Evolutionary conservation across 1,284 basidiomycete species (phyloP).

Genomic region (Leccinum griseonigrum): DNA sequence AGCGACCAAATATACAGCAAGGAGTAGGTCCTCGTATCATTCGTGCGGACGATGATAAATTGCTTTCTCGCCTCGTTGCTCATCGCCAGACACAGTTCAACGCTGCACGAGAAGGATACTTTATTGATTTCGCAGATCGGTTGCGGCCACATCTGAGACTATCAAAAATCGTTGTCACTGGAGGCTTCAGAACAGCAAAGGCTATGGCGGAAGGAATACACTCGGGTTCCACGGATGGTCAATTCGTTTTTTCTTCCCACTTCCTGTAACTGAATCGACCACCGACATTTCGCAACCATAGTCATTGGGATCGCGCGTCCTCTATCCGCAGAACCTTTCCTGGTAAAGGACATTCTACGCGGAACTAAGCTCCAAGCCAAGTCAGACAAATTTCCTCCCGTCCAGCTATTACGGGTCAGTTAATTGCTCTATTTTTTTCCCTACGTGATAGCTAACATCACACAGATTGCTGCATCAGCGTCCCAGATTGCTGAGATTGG

Average conservation of each 20-base stretch:
- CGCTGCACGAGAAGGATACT: slow-evolving; percentile 39
- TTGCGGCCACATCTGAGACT: slow-evolving; percentile 36
- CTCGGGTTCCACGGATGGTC: slow-evolving; percentile 30
- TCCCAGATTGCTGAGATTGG: slow-evolving; percentile 33
- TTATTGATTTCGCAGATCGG: slow-evolving; percentile 40
- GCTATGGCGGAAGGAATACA: slow-evolving; percentile 42
- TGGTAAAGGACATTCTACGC: slow-evolving; percentile 38
- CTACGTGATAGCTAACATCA: background rate
- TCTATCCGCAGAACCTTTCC: slow-evolving; percentile 41
- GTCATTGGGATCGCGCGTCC: slow-evolving; percentile 47
- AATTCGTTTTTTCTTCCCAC: slow-evolving; percentile 4
- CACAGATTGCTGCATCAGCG: slow-evolving; percentile 30
- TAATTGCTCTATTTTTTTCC: background rate
- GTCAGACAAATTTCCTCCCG: slow-evolving; percentile 25
- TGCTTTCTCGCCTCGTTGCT: background rate
- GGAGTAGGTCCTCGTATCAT: slow-evolving; percentile 15
- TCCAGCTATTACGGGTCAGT: slow-evolving; percentile 31
- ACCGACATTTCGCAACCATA: slow-evolving; percentile 2
- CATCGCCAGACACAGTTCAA: slow-evolving; percentile 31
- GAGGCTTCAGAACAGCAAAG: slow-evolving; percentile 42
- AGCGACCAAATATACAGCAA: slow-evolving; percentile 13
- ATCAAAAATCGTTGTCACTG: slow-evolving; percentile 43
- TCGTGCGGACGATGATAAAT: slow-evolving; percentile 5
- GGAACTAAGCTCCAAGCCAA: slow-evolving; percentile 35
- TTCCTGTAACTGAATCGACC: background rate